Evolutionary conservation across 441 rosid genomes (phyloP).

Genomic region (Populus trichocarpa): DNA sequence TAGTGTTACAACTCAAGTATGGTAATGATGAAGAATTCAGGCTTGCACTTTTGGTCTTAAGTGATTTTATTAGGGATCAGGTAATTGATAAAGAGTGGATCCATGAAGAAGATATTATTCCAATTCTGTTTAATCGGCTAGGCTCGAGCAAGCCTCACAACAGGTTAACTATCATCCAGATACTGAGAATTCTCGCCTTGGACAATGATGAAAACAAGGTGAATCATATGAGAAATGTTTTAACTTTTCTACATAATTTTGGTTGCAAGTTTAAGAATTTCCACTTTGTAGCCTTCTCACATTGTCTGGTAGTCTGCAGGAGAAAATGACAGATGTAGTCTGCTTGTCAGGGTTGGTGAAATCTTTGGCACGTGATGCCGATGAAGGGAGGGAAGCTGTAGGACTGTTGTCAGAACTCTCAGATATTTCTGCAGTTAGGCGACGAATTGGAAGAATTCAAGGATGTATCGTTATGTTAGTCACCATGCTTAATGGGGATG

Average conservation of each 20-base stretch:
- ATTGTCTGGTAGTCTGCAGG: conserved; percentile 39
- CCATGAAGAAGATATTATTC: conserved; percentile 37
- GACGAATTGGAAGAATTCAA: conserved; percentile 60
- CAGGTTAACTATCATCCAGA: conserved; percentile 37
- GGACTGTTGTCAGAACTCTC: conserved; percentile 59
- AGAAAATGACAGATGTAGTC: conserved; percentile 51
- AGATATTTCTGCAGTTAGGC: conserved; percentile 42
- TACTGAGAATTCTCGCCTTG: conserved; percentile 43
- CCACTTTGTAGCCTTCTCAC: conserved; percentile 20
- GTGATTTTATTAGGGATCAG: conserved; percentile 28
- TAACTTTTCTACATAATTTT: not conserved
- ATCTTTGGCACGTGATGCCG: conserved; percentile 52
- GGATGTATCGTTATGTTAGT: conserved; percentile 73
- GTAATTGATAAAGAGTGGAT: conserved; percentile 42
- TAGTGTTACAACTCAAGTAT: conserved; percentile 51
- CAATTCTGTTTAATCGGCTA: conserved; percentile 42
- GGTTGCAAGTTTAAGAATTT: not conserved
- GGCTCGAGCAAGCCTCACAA: conserved; percentile 34
- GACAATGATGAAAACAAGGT: conserved; percentile 50
- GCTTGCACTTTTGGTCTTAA: conserved; percentile 36
- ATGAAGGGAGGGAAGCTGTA: conserved; percentile 59
- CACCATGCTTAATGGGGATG: conserved; percentile 49
- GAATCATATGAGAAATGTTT: conserved; percentile 5
- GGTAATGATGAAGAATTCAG: conserved; percentile 47
- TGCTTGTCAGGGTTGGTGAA: conserved; percentile 49